Evolutionary conservation across 179 eudicot genomes (phyloP), one percentile per base, ranked within the genome.

Genomic region (Silene vulgaris): DNA sequence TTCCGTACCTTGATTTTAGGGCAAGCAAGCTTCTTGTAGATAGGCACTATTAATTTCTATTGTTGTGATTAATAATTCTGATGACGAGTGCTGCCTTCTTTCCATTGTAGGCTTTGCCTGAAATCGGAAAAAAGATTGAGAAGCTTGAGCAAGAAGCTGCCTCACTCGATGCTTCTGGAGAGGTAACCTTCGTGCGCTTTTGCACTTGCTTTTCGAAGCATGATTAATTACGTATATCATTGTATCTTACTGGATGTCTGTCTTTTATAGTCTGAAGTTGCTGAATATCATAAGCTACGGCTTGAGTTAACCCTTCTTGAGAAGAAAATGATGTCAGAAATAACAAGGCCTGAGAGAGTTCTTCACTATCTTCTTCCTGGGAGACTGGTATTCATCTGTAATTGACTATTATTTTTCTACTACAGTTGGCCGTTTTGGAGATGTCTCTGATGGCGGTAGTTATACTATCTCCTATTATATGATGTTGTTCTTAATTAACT

Each of bases 251-350:
- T 72, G 12, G 35, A 54, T 69, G 8, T 40, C 8, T 74, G 4
- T 71, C n/a, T 75, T 8, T 82, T 57, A 48, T 68, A 92, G 99
- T 90, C 86, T 75, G 93, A 87, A 73, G 90, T 93, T 80, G 91
- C 92, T 61, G 99, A 88, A 74, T 95, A 92, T 81, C 92, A 92
- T 85, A 88, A 84, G 72, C 84, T 89, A 64, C 90, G 90, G 73
- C 97, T 95, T 84, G 93, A 92, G 78, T 79, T 90, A 43, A 86
- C 88, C 23, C 74, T 85, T 50, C 89, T 90, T 67, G 99, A 92
- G 87, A 90, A 93, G 83, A 95, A 85, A 83, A 81, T 95, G 91
- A 90, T 95, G 97, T 84, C 91, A 45, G 99, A 92, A 81, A 90
- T 90, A 80, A 92, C 93, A 37, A 85, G 89, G 81, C 99, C 99